Conservation (phyloP, 768 basidiomycete genomes). For the Cubamyces sp. region DNA sequence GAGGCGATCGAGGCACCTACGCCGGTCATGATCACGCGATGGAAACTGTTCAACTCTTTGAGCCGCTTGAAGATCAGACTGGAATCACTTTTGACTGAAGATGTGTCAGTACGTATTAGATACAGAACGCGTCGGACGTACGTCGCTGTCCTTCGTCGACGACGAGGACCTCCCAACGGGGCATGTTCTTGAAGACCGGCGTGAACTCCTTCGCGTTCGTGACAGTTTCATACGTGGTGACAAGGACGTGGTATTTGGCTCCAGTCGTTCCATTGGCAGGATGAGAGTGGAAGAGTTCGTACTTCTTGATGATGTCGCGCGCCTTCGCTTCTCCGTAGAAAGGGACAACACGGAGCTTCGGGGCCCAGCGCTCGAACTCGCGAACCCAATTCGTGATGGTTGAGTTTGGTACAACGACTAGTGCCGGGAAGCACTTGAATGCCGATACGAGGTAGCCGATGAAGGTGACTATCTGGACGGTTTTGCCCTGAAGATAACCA, state of each 20-base stretch:
- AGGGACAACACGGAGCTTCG: conserved; percentile 75
- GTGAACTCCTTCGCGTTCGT: conserved; percentile 69
- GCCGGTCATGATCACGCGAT: conserved; percentile 90
- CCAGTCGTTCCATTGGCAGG: conserved; percentile 46
- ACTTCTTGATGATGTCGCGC: conserved; percentile 78
- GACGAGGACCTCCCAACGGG: conserved; percentile 91
- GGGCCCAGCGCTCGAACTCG: conserved; percentile 90
- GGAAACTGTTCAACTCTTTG: conserved; percentile 74
- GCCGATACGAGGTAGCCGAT: conserved; percentile 65
- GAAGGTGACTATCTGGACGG: conserved; percentile 88
- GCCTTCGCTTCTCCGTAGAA: conserved; percentile 83
- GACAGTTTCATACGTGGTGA: conserved; percentile 93
- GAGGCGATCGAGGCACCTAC: conserved; percentile 42
- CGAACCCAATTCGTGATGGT: conserved; percentile 95
- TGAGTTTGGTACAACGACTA: conserved; percentile 95
- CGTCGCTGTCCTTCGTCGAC: conserved; percentile 93
- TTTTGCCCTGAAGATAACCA: conserved; percentile 66
- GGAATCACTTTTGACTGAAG: conserved; percentile 78
- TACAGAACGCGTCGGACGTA: conserved; percentile 46
- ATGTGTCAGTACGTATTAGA: conserved; percentile 1
- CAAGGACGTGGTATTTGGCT: conserved; percentile 83
- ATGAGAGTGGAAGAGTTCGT: conserved; percentile 71
- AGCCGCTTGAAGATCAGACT: conserved; percentile 82
- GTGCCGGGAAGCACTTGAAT: conserved; percentile 70
- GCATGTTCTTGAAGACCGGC: conserved; percentile 76